Evolutionary conservation across 2,329 filamentous ascomycete genomes (phyloP), one percentile per base, ranked within the genome.

Genomic region (Trichophyton mentagrophytes): DNA sequence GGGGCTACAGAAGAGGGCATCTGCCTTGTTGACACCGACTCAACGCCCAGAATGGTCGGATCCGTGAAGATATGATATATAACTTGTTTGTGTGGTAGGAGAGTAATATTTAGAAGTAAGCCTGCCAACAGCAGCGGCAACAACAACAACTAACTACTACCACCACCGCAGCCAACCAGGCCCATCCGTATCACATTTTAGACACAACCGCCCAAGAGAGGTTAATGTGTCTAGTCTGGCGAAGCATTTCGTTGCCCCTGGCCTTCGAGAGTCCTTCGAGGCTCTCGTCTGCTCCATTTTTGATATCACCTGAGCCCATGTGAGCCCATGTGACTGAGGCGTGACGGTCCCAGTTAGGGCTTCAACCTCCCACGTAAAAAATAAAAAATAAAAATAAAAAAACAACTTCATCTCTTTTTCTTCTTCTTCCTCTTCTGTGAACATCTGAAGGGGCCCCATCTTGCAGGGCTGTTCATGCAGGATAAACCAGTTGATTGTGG

Each of bases 11-110:
- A 74, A 60, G 76, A 79, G 65, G 76, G 74, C 17, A 69, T 79
- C 47, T 74, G 75, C 64, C 72, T 78, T 64, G 77, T 76, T 49
- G 77, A 79, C 69, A 78, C 76, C 9, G 69, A 69, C 61, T 67
- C 63, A 56, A 70, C 74, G 33, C 73, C 76, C 7, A 69, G 69
- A 64, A 72, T 72, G 69, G 70, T 71, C 20, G 57, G 57, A n/a
- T 13, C 33, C 15, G 17, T 57, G 15, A 42, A 44, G 7, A 57
- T 57, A 57, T 57, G 55, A 57, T 17, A 44, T 20, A 44, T 44
- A n/a, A n/a, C 7, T 7, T 44, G 40, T 17, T 44, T n/a, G n/a
- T 20, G 40, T 22, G 11, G 11, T 51, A 15, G 46, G 11, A 38
- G 33, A 38, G 44, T 47, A 47, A 47, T 25, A 22, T 22, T 47